Evolutionary conservation across 2,329 filamentous ascomycete genomes (phyloP).

Genomic region (Sporothrix variecibatus): DNA sequence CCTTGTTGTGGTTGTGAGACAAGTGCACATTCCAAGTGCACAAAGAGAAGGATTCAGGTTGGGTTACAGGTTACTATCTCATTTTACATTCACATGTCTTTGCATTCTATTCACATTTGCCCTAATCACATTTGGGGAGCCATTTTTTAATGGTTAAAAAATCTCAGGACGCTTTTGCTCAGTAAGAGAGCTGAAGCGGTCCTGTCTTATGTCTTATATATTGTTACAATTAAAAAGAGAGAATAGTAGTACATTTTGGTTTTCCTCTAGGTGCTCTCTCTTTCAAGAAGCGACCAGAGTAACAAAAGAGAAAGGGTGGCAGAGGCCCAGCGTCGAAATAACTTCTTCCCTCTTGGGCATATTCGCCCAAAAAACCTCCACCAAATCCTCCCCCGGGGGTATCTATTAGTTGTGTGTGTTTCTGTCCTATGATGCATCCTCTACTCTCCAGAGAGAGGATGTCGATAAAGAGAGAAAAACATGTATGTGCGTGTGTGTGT

Average conservation of each 20-base stretch:
- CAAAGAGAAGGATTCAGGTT: not conserved
- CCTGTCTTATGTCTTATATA: constrained; percentile 7
- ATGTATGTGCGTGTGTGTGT: not conserved
- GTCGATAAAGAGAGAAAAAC: not conserved
- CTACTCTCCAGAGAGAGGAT: not conserved
- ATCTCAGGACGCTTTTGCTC: not conserved
- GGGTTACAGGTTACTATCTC: not conserved
- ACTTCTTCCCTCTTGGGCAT: not conserved
- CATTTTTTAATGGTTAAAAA: not conserved
- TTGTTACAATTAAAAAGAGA: constrained; percentile 14
- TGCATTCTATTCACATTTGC: not conserved
- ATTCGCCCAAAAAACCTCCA: not conserved
- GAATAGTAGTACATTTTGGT: constrained; percentile 1
- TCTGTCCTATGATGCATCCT: not conserved
- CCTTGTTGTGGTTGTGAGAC: constrained; percentile 1
- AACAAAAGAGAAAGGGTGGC: not conserved
- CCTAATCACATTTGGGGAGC: not conserved
- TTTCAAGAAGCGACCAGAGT: not conserved
- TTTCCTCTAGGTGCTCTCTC: not conserved
- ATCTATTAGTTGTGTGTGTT: constrained; percentile 7
- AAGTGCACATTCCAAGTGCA: not conserved
- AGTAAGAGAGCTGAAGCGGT: not conserved
- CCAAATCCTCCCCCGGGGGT: constrained; percentile 3
- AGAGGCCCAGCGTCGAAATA: not conserved
- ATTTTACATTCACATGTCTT: not conserved